Evolutionary conservation across 2,329 filamentous ascomycete species (phyloP).

Genomic region (Anthostomella pinea): DNA sequence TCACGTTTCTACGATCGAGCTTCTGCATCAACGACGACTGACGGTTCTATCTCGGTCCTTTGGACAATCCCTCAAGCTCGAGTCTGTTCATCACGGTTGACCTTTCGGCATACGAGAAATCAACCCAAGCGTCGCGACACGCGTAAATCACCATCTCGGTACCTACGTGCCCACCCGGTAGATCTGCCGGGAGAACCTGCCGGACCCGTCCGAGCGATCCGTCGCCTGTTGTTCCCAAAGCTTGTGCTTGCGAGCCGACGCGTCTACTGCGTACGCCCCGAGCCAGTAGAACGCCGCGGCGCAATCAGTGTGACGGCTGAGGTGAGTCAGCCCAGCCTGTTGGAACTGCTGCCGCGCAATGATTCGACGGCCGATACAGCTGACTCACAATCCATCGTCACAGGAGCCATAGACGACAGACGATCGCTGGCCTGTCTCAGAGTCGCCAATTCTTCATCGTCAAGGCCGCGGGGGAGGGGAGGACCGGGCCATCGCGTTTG

Average conservation of each 20-base stretch:
- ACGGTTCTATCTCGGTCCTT: constrained; percentile 10
- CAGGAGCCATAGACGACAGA: constrained; percentile 17
- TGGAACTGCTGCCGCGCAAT: constrained; percentile 11
- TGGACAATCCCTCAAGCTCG: too few species aligned
- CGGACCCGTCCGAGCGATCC: too few species aligned
- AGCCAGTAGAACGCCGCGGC: constrained; percentile 13
- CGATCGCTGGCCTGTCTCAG: constrained; percentile 12
- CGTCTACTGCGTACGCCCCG: constrained; percentile 5
- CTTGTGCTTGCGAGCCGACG: constrained; percentile 1
- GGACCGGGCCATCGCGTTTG: constrained; percentile 24
- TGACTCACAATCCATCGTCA: constrained; percentile 25
- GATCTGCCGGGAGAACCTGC: too few species aligned
- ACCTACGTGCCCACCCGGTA: too few species aligned
- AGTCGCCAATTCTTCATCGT: constrained; percentile 14
- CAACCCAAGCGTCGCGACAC: constrained; percentile 3
- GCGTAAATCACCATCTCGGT: too few species aligned
- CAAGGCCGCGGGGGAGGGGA: constrained; percentile 28
- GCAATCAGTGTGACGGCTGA: constrained; percentile 21
- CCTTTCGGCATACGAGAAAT: constrained; percentile 5
- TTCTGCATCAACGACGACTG: constrained; percentile 6
- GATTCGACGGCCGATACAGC: constrained; percentile 22
- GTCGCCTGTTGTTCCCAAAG: too few species aligned
- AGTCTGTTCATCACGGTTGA: constrained; percentile 7
- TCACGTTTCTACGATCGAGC: constrained; percentile 7
- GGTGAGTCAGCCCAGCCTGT: constrained; percentile 26